These are phyloP conservation scores for Neofusicoccum cordaticola DNA, from an alignment of 2,329 filamentous ascomycete genomes.

Conservation along the genomic window DNA sequence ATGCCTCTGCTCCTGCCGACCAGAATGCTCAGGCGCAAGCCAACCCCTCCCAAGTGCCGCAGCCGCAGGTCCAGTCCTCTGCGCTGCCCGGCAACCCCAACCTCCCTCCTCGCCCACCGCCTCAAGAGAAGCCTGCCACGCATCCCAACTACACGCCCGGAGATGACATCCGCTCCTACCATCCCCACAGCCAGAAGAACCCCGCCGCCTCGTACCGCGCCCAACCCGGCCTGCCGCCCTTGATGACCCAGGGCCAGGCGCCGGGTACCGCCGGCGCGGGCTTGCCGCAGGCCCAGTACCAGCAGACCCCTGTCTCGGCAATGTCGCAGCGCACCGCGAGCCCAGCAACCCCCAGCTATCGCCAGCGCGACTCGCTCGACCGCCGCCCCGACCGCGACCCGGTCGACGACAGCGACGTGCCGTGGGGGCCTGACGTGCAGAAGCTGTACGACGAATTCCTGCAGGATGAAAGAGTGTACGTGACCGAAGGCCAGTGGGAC, in stretches of 20 bases:
- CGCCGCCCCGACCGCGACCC: constrained; percentile 25
- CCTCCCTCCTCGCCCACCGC: constrained; percentile 48
- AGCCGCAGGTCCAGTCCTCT: constrained; percentile 27
- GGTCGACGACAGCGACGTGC: constrained; percentile 45
- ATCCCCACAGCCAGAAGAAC: constrained; percentile 45
- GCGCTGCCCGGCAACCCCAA: constrained; percentile 38
- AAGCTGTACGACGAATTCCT: constrained; percentile 71
- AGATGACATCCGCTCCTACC: constrained; percentile 50
- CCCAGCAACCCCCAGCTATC: constrained; percentile 29
- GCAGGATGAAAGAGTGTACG: constrained; percentile 69
- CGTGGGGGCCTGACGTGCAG: constrained; percentile 59
- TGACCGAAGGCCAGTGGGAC: constrained; percentile 77
- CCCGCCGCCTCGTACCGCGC: constrained; percentile 30
- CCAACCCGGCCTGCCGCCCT: constrained; percentile 25
- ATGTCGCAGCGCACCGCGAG: constrained; percentile 27
- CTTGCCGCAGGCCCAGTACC: constrained; percentile 16
- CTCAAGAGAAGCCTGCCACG: constrained; percentile 48
- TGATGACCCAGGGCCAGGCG: constrained; percentile 22
- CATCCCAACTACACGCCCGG: constrained; percentile 48
- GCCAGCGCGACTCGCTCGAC: constrained; percentile 28
- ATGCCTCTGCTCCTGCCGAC: constrained; percentile 18
- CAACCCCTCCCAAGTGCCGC: constrained; percentile 8
- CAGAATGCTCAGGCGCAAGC: constrained; percentile 31
- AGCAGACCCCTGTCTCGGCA: constrained; percentile 20
- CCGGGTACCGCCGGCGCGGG: constrained; percentile 16